These are phyloP conservation scores for Phytopythium sindhum DNA, from an alignment of 352 stramenopile species.

Conservation along the genomic window DNA sequence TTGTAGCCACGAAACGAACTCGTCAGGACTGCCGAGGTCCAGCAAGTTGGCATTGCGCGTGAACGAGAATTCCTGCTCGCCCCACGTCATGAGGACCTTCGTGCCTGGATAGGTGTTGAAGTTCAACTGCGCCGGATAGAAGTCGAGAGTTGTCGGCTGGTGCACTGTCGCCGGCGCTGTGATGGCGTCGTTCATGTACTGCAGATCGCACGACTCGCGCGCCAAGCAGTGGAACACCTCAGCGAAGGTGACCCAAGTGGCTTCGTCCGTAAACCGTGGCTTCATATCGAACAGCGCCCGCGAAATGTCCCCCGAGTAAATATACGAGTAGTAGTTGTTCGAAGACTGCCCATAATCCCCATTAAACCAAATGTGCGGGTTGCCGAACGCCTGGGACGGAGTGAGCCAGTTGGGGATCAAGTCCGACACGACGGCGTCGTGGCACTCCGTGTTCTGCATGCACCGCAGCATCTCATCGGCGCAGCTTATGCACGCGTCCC, in stretches of 20 bases:
- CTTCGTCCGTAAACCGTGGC: background rate
- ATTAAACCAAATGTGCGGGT: background rate
- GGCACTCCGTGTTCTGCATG: background rate
- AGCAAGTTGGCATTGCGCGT: background rate
- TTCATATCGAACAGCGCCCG: background rate
- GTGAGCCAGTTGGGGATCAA: background rate
- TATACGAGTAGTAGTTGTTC: background rate
- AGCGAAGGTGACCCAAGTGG: background rate
- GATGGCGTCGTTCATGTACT: conserved; percentile 7
- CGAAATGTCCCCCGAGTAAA: background rate
- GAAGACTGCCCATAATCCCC: background rate
- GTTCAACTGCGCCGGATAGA: background rate
- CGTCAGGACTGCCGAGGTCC: too few relatives aligned
- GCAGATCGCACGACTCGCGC: background rate
- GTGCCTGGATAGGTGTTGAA: background rate
- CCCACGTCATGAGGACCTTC: background rate
- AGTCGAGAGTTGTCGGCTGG: conserved; percentile 1
- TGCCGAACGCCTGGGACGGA: background rate
- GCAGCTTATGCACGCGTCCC: background rate
- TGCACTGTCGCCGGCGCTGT: conserved; percentile 1
- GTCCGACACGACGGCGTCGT: too few relatives aligned
- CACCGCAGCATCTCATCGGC: background rate
- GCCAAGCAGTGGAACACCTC: background rate
- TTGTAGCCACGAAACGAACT: too few relatives aligned
- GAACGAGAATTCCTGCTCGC: background rate